Base-by-base conservation (phyloP, 805 yeast genomes). In the Wickerhamomyces rabaulensis region DNA sequence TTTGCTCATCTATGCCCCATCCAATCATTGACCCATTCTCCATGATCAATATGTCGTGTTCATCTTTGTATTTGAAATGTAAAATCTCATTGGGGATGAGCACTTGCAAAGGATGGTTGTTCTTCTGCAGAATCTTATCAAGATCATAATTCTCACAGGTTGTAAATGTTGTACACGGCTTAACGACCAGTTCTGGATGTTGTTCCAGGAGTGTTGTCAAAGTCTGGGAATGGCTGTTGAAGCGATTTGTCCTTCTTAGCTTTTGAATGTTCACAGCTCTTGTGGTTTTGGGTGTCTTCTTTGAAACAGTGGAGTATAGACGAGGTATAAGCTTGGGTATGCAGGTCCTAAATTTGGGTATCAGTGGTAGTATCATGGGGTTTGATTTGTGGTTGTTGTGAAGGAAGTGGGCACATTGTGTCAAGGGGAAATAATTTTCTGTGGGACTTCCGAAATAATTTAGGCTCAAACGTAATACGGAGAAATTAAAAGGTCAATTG, bases 1-100 rank as follows among this genome's bases (percentile, higher is more conserved):
- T 71, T 0, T 62, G 48, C 64, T 91, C 97, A 16, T 70, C 66
- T 54, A 87, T 66, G 9, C 89, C 89, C 96, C 96, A 90, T 0
- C 88, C 86, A 13, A 87, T 88, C 12, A 90, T 67, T 0, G 95
- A 79, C 3, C 97, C 97, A 54, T 84, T 82, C 4, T 81, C 75
- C 39, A 91, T 67, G 1, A 90, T 70, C 67, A 90, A 74, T 3
- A 89, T 69, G 53, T 87, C 91, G 10, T 68, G 65, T 12, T 63
- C 53, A n/a, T 60, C 59, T 6, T 68, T 64, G 44, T 63, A 70
- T 26, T 68, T 69, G 44, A 81, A 75, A 48, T 78, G 77, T 0
- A 86, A 70, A 13, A 87, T 87, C 59, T 87, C 94, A 35, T 80
- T 80, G 1, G 86, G 84, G 2, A 84, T 73, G n/a, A 84, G 60